phyloP scores from a whole-genome alignment of 2,329 filamentous ascomycete genomes.

The Beauveria brongniartii region DNA sequence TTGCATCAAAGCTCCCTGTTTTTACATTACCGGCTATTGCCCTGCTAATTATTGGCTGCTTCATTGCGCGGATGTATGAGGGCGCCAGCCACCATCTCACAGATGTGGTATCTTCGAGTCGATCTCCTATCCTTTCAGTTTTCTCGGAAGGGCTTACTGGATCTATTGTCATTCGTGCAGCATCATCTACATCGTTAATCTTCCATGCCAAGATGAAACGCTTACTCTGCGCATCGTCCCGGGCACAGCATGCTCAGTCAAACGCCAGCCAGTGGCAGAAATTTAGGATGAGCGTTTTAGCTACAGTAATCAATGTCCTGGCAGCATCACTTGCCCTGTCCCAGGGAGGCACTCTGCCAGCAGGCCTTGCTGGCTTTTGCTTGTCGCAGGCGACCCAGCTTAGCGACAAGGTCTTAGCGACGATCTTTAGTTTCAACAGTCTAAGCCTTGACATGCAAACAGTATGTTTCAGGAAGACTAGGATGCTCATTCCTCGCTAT shows the following conservation, averaged over 20 bases:
- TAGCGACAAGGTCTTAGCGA: conserved; percentile 40
- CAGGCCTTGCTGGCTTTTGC: conserved; percentile 48
- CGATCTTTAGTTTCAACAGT: conserved; percentile 47
- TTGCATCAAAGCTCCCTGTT: conserved; percentile 42
- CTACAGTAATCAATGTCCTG: not conserved
- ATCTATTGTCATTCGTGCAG: conserved; percentile 42
- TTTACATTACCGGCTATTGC: conserved; percentile 39
- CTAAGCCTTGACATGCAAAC: conserved; percentile 43
- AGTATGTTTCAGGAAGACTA: conserved; percentile 24
- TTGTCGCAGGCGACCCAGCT: conserved; percentile 47
- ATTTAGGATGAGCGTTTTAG: not conserved
- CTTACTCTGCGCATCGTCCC: conserved; percentile 37
- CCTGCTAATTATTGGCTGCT: conserved; percentile 35
- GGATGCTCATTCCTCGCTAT: not conserved
- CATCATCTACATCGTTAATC: conserved; percentile 35
- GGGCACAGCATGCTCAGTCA: conserved; percentile 29
- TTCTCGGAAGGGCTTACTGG: conserved; percentile 45
- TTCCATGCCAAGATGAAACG: conserved; percentile 41
- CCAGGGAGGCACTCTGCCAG: conserved; percentile 30
- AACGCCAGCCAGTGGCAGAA: conserved; percentile 1
- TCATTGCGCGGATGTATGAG: conserved; percentile 42
- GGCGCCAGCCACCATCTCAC: conserved; percentile 38
- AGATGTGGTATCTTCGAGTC: conserved; percentile 34
- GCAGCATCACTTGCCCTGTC: not conserved
- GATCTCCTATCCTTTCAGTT: conserved; percentile 48